A percentile compares a stretch with the other conserved stretches of the same genome.
Conservation (phyloP, 2,329 filamentous ascomycete genomes). For the Fusarium sp. region DNA sequence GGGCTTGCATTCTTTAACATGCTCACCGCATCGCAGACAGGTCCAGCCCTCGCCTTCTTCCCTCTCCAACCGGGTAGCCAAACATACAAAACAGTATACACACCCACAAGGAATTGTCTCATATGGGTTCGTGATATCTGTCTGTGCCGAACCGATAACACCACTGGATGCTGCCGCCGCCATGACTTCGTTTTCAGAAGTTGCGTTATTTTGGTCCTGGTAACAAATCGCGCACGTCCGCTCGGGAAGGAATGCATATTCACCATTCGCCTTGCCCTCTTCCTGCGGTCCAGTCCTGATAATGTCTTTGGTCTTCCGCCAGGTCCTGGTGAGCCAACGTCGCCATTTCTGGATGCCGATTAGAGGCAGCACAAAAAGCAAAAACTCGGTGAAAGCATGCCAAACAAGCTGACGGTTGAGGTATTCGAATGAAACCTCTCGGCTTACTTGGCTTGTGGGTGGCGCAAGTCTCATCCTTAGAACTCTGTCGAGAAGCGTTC, state of each 20-base stretch:
- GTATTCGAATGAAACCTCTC: constrained; percentile 97
- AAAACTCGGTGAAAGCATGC: constrained; percentile 99
- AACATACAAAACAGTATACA: constrained; percentile 94
- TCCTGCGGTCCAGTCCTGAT: constrained; percentile 61
- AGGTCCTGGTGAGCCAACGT: constrained; percentile 86
- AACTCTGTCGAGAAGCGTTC: constrained; percentile 87
- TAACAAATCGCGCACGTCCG: constrained; percentile 98
- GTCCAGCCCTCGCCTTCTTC: constrained; percentile 96
- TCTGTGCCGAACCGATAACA: constrained; percentile 87
- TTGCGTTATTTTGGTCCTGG: constrained; percentile 82
- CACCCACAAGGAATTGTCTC: constrained; percentile 90
- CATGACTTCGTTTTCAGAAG: constrained; percentile 80
- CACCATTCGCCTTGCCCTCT: constrained; percentile 70
- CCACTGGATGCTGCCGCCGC: constrained; percentile 77
- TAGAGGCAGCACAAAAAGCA: constrained; percentile 97
- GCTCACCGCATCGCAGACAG: constrained; percentile 87
- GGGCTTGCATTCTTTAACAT: constrained; percentile 85
- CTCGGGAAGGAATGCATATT: constrained; percentile 87
- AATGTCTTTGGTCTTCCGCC: constrained; percentile 80
- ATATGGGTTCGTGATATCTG: constrained; percentile 96
- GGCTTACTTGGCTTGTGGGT: constrained; percentile 83
- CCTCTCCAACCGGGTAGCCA: constrained; percentile 88
- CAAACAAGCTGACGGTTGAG: constrained; percentile 97
- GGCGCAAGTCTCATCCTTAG: constrained; percentile 87
- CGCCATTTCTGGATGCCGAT: constrained; percentile 95